Base-by-base conservation (phyloP, 2,329 filamentous ascomycete species). In the Sclerotinia minor region DNA sequence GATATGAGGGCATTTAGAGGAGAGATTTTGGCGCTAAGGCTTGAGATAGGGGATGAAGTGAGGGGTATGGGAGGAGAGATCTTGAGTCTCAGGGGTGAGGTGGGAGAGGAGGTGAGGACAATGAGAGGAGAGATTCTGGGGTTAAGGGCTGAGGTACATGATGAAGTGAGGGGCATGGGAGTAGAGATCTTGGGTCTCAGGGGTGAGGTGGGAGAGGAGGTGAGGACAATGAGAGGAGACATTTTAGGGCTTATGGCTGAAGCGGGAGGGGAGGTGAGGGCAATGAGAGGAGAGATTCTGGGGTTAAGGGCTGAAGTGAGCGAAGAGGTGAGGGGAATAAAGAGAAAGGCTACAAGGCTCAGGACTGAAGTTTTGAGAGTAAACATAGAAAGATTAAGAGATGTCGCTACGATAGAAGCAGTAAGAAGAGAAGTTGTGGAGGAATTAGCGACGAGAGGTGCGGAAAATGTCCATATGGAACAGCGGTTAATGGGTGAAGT, bases 401-500 rank as follows among this genome's bases (percentile, higher is more conserved):
- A 49, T 50, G 15, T 15, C 1, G n/a, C 9, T 1, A 15, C 13
- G 26, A 50, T 38, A 24, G 45, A 49, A 38, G 17, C 1, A 11
- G 26, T 61, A 5, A 61, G 59, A 50, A 49, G 63, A 58, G 63
- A 65, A 21, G 26, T 65, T 24, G 9, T 21, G 38, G 63, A 59
- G 35, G 52, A n/a, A 26, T 47, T 65, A 1, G 29, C 29, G 26
- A 44, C 41, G 21, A 58, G 26, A 5, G 41, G 38, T 8, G 63
- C 17, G 2, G 5, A 61, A 2, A 38, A 13, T 24, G 19, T 21
- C 47, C 15, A 7, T 13, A 58, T 21, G 15, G 63, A 65, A 24
- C 29, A 8, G 24, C 41, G 52, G 38, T 24, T 65, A 8, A 35
- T 49, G 41, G 50, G 26, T 17, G 54, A 47, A 38, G 3, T 65